Evolutionary conservation across 345 rosid genomes (phyloP).

Genomic region (Erysimum cheiranthoides): DNA sequence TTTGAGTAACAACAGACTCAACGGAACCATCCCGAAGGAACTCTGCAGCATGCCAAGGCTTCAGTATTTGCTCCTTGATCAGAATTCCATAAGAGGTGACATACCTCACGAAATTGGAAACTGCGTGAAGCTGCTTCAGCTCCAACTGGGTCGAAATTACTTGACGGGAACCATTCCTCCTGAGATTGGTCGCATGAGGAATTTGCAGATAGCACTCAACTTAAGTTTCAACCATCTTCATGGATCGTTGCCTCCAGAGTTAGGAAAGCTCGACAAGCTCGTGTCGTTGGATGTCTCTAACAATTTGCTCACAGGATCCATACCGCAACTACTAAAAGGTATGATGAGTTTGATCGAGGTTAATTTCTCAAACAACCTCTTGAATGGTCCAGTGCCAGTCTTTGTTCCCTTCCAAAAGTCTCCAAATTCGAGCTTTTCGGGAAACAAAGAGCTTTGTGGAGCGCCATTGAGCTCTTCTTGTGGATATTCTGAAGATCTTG

Average conservation of each 20-base stretch:
- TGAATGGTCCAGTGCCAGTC: conserved; percentile 69
- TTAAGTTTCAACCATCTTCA: conserved; percentile 87
- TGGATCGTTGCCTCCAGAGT: conserved; percentile 76
- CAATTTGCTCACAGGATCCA: conserved; percentile 78
- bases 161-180: conserved; percentile 84
- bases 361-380: conserved; percentile 83
- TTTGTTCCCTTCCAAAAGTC: conserved; percentile 91
- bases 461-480: conserved; percentile 74
- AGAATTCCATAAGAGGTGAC: conserved; percentile 75
- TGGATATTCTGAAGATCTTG: conserved; percentile 50
- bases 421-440: conserved; percentile 72
- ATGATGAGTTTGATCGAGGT: conserved; percentile 93
- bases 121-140: conserved; percentile 61
- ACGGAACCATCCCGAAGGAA: conserved; percentile 76
- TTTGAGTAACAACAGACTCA: conserved; percentile 73
- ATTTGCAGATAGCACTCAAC: conserved; percentile 73
- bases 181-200: conserved; percentile 70
- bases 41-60: conserved; percentile 67
- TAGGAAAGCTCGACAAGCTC: conserved; percentile 84
- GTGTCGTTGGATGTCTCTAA: conserved; percentile 87
- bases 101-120: conserved; percentile 83
- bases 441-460: conserved; percentile 90
- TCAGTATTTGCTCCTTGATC: conserved; percentile 69
- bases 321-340: conserved; percentile 74
- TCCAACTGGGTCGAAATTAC: conserved; percentile 75